A percentile compares a stretch with the other conserved stretches of the same genome.
phyloP scores from a whole-genome alignment of 306 rosid species.

The Datisca glomerata region DNA sequence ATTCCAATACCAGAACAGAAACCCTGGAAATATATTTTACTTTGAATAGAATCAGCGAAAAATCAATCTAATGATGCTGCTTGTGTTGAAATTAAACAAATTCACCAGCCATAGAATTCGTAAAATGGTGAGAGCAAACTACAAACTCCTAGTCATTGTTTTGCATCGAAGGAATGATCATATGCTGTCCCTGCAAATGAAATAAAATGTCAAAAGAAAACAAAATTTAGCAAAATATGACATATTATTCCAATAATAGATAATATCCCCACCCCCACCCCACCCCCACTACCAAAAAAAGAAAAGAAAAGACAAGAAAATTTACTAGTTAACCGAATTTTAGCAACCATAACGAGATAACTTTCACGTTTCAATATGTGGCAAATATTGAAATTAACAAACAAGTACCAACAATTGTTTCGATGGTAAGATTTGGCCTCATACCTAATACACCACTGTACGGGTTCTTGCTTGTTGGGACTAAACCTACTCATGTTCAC shows the following conservation, averaged over 20 bases:
- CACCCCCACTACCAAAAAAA: not conserved
- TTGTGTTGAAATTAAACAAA: conserved; percentile 15
- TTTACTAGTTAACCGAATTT: no score
- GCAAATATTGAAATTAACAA: no score
- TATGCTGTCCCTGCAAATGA: conserved; percentile 28
- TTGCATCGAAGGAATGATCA: conserved; percentile 28
- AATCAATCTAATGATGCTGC: conserved; percentile 15
- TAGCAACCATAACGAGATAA: no score
- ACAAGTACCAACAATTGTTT: no score
- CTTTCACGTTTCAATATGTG: no score
- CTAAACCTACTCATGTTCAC: no score
- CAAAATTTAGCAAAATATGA: not conserved
- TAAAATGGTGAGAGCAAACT: conserved; percentile 12
- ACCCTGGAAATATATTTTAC: conserved; percentile 18
- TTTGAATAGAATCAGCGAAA: conserved; percentile 13
- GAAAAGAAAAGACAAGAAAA: no score
- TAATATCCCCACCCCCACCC: no score
- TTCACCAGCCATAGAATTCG: conserved; percentile 18
- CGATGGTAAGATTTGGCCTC: no score
- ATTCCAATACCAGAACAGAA: conserved; percentile 15
- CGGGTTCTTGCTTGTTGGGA: no score
- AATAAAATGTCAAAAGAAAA: conserved; percentile 7
- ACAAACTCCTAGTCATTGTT: conserved; percentile 22
- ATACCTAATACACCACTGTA: no score
- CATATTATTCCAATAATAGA: not conserved